A percentile compares a stretch with the other conserved stretches of the same genome.
Evolutionary conservation across 495 filamentous ascomycete species (phyloP).

Genomic region (Umbilicaria muhlenbergii): DNA sequence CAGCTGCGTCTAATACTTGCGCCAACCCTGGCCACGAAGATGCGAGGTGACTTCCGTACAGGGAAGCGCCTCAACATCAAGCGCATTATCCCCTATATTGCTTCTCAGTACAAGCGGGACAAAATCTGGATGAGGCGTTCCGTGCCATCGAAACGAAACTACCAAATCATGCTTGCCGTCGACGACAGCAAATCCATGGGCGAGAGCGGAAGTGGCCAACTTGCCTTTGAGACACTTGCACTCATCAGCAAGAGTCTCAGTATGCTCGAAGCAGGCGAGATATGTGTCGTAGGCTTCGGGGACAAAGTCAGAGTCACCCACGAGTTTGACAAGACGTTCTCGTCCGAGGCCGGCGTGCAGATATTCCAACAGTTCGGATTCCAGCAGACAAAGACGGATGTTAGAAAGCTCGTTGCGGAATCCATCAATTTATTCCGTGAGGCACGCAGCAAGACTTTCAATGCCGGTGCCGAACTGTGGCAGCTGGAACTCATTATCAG

Average conservation of each 20-base stretch:
- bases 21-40: conserved; percentile 86
- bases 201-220: conserved; percentile 45
- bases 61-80: conserved; percentile 98
- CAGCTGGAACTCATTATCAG: conserved; percentile 86
- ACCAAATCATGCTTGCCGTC: conserved; percentile 93
- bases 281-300: conserved; percentile 82
- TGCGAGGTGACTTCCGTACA: conserved; percentile 92
- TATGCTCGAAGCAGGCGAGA: conserved; percentile 85
- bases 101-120: conserved; percentile 91
- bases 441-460: conserved; percentile 42
- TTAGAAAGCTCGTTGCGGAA: conserved; percentile 56
- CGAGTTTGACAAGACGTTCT: conserved; percentile 70
- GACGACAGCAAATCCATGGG: conserved; percentile 93
- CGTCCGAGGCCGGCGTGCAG: conserved; percentile 63
- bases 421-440: conserved; percentile 71
- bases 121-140: conserved; percentile 98
- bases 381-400: conserved; percentile 68
- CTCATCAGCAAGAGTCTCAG: conserved; percentile 71
- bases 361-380: conserved; percentile 80
- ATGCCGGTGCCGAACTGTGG: conserved; percentile 73
- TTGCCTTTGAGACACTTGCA: conserved; percentile 85
- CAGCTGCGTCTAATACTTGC: conserved; percentile 91
- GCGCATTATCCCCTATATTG: conserved; percentile 97
- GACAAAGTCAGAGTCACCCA: conserved; percentile 76
- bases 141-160: conserved; percentile 79